Evolutionary conservation across 1,139 yeast species (phyloP).

Genomic region (Saccharomyces hybrid): DNA sequence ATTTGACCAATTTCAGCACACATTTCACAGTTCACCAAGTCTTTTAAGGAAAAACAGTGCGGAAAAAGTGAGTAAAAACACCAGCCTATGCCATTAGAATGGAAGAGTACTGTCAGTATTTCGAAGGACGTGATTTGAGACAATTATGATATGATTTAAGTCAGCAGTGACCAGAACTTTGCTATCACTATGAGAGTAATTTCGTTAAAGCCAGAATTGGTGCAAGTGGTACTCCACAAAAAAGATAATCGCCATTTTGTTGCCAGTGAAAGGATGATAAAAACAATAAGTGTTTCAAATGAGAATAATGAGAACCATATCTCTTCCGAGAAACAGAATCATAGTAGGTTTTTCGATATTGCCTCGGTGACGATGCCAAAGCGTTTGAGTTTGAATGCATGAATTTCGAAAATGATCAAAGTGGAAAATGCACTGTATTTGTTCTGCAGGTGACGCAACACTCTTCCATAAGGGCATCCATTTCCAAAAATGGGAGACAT

Average conservation of each 20-base stretch:
- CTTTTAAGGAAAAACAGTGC: slow-evolving; percentile 9
- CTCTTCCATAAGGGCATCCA: neutral
- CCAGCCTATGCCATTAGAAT: neutral
- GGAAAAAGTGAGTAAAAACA: slow-evolving; percentile 13
- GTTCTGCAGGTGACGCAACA: neutral
- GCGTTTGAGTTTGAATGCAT: neutral
- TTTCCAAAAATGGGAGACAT: neutral
- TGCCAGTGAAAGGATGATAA: neutral
- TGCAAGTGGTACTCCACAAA: too few relatives aligned
- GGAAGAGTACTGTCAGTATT: neutral
- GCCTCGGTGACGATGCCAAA: too few relatives aligned
- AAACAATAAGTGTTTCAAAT: neutral
- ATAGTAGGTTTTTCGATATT: neutral
- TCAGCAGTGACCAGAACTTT: neutral
- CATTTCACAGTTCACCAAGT: neutral
- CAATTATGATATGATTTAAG: neutral
- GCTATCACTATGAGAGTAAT: neutral
- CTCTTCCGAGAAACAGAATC: neutral
- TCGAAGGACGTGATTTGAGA: neutral
- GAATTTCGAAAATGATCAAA: too few relatives aligned
- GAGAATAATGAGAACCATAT: neutral
- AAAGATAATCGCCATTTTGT: neutral
- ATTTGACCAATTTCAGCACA: neutral
- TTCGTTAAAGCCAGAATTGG: too few relatives aligned
- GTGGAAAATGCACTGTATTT: too few relatives aligned